Conservation (phyloP, 352 stramenopile species). For the Globisporangium apiculatum region DNA sequence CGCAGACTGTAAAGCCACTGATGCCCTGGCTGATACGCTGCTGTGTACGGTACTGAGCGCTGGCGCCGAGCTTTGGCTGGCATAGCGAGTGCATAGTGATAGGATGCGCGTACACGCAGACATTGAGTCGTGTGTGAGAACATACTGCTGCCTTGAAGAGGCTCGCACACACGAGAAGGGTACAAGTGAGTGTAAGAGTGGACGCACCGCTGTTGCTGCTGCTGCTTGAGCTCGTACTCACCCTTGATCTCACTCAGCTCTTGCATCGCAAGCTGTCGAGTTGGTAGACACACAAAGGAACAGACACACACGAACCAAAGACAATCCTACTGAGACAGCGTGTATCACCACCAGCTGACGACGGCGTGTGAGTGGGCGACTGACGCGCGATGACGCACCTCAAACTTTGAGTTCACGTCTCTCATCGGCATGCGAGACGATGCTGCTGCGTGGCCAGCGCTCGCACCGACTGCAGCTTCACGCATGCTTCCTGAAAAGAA, state of each 20-base stretch:
- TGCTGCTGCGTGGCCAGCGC: not conserved
- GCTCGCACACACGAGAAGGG: not conserved
- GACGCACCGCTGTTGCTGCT: constrained; percentile 26
- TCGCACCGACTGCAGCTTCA: not conserved
- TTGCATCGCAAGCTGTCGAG: constrained; percentile 19
- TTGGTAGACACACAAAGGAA: not conserved
- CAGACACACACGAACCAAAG: not conserved
- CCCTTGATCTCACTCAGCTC: constrained; percentile 42
- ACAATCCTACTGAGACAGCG: constrained; percentile 1
- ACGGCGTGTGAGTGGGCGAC: not conserved
- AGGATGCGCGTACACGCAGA: not conserved
- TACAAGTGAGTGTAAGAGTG: not conserved
- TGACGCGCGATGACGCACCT: constrained; percentile 13
- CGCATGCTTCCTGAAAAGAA: constrained; percentile 3
- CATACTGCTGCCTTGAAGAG: not conserved
- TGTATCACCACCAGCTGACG: not conserved
- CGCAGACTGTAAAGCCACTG: not conserved
- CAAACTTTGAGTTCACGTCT: constrained; percentile 43
- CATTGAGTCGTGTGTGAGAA: not conserved
- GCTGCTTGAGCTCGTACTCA: constrained; percentile 27
- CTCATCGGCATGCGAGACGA: not conserved
- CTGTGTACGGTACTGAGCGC: constrained; percentile 1
- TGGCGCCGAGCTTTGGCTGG: constrained; percentile 21
- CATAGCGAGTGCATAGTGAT: too few species aligned
- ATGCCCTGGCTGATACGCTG: not conserved